Evolutionary conservation across 345 rosid genomes (phyloP).

Genomic region (Moringa oleifera): DNA sequence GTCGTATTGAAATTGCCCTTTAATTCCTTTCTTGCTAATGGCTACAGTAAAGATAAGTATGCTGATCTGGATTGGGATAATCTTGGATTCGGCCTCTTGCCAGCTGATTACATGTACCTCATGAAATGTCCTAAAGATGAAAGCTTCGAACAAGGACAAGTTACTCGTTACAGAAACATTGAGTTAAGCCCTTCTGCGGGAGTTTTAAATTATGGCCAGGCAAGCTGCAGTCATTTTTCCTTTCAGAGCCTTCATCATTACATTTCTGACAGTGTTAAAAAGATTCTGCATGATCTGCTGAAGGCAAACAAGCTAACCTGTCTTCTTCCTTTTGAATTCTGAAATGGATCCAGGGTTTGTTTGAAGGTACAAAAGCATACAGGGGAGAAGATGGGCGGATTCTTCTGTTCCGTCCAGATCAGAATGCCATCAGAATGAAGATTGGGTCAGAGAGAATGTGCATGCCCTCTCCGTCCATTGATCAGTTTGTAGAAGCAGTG

Average conservation of each 20-base stretch:
- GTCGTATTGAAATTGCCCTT: no score
- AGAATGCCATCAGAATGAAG: slow-evolving; percentile 64
- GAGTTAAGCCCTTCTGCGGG: slow-evolving; percentile 77
- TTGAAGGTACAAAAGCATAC: slow-evolving; percentile 79
- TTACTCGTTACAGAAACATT: slow-evolving; percentile 49
- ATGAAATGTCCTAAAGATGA: slow-evolving; percentile 51
- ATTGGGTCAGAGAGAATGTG: slow-evolving; percentile 80
- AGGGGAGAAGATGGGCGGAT: slow-evolving; percentile 61
- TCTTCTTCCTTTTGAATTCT: no score
- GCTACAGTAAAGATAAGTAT: slow-evolving; percentile 40
- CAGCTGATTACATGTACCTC: slow-evolving; percentile 72
- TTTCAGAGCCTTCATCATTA: no score
- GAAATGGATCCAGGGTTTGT: slow-evolving; percentile 44
- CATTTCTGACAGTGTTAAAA: no score
- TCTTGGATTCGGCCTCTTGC: slow-evolving; percentile 60
- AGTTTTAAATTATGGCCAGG: slow-evolving; percentile 91
- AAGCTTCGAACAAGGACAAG: slow-evolving; percentile 40
- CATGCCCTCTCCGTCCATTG: slow-evolving; percentile 72
- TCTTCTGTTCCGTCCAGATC: slow-evolving; percentile 68
- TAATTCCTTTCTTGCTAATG: no score
- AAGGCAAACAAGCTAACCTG: no score
- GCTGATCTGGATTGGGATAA: slow-evolving; percentile 83
- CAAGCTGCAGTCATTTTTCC: slow-evolving; percentile 12
- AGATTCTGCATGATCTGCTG: no score
- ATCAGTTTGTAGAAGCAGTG: slow-evolving; percentile 68